Evolutionary conservation across 306 rosid species (phyloP).

Genomic region (Vigna trinervia): DNA sequence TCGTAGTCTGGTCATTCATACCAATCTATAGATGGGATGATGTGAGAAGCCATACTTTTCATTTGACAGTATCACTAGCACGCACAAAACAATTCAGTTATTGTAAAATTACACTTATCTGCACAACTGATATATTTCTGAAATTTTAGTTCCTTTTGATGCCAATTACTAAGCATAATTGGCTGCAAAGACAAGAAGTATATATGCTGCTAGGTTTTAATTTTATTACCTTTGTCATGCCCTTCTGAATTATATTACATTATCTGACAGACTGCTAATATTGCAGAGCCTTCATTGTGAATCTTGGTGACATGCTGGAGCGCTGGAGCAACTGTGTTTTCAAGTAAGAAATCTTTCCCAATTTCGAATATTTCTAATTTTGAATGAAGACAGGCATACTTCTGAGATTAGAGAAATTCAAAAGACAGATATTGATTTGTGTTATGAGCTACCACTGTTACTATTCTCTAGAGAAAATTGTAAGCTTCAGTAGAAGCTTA

Average conservation of each 20-base stretch:
- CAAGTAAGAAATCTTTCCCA: constrained; percentile 61
- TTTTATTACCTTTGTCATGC: constrained; percentile 2
- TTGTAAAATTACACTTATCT: constrained; percentile 2
- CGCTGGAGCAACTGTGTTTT: constrained; percentile 93
- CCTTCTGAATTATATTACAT: constrained; percentile 7
- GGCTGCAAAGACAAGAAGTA: constrained; percentile 15
- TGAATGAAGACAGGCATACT: not conserved
- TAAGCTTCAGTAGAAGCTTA: not conserved
- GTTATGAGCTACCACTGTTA: not conserved
- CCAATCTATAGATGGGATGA: not conserved
- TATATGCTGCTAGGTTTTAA: not conserved
- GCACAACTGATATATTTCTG: not conserved
- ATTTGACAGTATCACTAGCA: not conserved
- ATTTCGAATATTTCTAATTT: not conserved
- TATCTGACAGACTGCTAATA: constrained; percentile 27
- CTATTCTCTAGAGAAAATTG: not conserved
- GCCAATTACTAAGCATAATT: not conserved
- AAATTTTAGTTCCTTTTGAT: not conserved
- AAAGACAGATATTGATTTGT: not conserved
- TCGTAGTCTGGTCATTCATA: constrained; percentile 4
- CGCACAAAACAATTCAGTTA: not conserved
- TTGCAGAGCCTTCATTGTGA: constrained; percentile 87
- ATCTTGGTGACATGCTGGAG: constrained; percentile 97
- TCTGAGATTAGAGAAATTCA: not conserved
- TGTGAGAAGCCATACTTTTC: not conserved